Evolutionary conservation across 345 rosid species (phyloP).

Genomic region (Lenwebbia sp.): DNA sequence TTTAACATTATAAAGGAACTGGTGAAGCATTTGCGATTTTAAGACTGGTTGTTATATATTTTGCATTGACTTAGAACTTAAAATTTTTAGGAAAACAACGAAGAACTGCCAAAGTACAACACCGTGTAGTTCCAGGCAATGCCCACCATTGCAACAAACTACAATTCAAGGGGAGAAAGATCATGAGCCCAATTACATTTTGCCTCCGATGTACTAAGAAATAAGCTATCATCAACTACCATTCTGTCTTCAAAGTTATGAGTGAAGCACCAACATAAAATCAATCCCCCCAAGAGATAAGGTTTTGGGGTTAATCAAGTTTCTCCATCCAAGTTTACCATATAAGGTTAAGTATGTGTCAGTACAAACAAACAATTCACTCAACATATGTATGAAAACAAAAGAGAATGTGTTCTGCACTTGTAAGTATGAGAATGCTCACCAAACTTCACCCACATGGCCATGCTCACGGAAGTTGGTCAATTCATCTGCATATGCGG

Average conservation of each 20-base stretch:
- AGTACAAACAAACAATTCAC: not conserved
- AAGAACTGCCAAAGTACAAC: not conserved
- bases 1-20: not conserved
- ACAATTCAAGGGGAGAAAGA: not conserved
- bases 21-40: not conserved
- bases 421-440: not conserved
- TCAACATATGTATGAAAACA: not conserved
- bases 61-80: not conserved
- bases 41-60: not conserved
- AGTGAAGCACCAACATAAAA: not conserved
- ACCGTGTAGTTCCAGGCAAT: not conserved
- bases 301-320: not conserved
- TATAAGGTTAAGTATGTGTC: not conserved
- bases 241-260: not conserved
- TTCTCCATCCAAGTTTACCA: not conserved
- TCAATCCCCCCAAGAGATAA: not conserved
- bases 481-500: conserved; percentile 88
- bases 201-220: not conserved
- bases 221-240: not conserved
- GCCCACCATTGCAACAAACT: not conserved
- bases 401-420: not conserved
- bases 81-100: not conserved
- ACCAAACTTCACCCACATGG: conserved; percentile 96
- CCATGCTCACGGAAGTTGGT: conserved; percentile 87
- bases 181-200: not conserved